Evolutionary conservation across 495 filamentous ascomycete genomes (phyloP), one percentile per base, ranked within the genome.

Genomic region (Parathielavia appendiculata): DNA sequence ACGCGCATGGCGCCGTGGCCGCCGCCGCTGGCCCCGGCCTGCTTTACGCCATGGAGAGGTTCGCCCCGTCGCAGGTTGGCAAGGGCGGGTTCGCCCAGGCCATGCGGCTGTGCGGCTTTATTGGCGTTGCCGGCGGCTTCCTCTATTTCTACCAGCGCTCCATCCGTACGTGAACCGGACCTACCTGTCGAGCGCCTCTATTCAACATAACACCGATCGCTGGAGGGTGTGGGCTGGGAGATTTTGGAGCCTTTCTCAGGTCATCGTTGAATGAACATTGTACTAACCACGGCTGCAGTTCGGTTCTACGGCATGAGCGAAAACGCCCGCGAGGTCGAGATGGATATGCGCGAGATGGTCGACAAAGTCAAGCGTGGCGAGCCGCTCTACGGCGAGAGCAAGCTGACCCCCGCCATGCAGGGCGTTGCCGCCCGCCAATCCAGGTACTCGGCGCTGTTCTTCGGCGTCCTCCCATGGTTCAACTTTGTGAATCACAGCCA

Each of bases 311-410:
- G 93, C 61, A 88, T 89, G 76, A 83, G 81, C 35, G 93, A 98
- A 71, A 97, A 98, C 75, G 73, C 83, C 44, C 84, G 95, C 56
- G 93, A 98, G 69, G 76, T 92, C 32, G 89, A 96, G 41, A 88
- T 92, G 85, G 93, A 98, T 69, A 98, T 96, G 91, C 83, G 82
- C 55, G 93, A 98, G 78, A 98, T 98, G 93, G 91, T 96, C 5
- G 82, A 84, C 67, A 91, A 89, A 71, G 91, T 97, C 65, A 97
- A 97, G 79, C 83, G 77, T 49, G 92, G 91, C 48, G 81, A 95
- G 73, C 84, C 95, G 19, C 75, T 97, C n/a, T 98, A 98, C 71
- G 93, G 93, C 57, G 81, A 77, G 54, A 91, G 87, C 55, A 76
- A 73, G 22, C 70, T 96, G 56, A 86, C 87, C 23, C 81, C 90